Evolutionary conservation across 805 yeast species (phyloP), one percentile per base, ranked within the genome.

Genomic region (Yamadazyma ubonensis): DNA sequence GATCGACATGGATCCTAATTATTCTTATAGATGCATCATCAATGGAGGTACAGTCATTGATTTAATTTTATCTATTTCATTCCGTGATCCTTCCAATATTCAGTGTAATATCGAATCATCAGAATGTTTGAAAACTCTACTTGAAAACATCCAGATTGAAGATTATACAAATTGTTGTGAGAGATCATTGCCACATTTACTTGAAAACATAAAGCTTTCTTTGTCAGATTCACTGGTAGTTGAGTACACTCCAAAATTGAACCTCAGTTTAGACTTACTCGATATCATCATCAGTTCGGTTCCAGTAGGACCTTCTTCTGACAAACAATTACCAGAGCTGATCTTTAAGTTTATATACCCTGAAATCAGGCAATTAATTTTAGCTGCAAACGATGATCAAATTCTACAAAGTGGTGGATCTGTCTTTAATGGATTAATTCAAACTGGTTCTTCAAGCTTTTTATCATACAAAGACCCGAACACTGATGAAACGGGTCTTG

Each of bases 371-470:
- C 58, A 59, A 15, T 56, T 76, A 36, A 57, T 76, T 5, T 43
- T 71, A 26, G 42, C 41, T 2, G 72, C 88, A 0, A 65, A 59
- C n/a, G 96, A 89, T 57, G 86, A 85, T 50, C 88, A 83, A 53
- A 73, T 87, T 6, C 58, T 89, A 22, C 96, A 89, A 60, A 66
- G 79, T 8, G 82, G 89, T 2, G 84, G 91, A 0, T 91, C 85
- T 44, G 80, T 83, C 4, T 79, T 85, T 51, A 79, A 80, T 43
- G 76, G 75, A 20, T 59, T 89, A 29, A 62, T 88, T 17, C 63
- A 65, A 32, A 61, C 57, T 10, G 70, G 72, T 4, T 53, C 75
- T 2, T 39, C 45, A 7, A 49, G 53, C 26, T 63, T 76, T 36
- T 38, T 61, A 7, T 44, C 50, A 5, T 73, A 60, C 44, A 45